These are phyloP conservation scores for Vaccinium corymbosum DNA, from an alignment of 148 eudicot genomes.

Conservation along the genomic window DNA sequence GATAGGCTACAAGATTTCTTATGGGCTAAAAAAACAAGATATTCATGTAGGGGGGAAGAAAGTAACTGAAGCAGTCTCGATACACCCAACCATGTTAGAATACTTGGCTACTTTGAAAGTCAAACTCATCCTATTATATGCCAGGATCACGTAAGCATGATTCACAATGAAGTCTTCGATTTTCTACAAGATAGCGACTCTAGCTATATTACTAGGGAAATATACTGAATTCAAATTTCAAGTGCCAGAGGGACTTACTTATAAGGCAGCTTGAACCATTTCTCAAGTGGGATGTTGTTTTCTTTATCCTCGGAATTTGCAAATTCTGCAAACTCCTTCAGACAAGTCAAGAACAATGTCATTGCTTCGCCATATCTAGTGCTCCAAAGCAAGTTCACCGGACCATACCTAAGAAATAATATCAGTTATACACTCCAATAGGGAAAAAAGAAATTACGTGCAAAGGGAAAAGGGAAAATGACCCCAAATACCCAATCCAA, in stretches of 20 bases:
- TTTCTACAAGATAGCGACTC: neutral
- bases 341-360: constrained; percentile 91
- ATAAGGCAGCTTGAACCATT: constrained; percentile 90
- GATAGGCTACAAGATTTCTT: neutral
- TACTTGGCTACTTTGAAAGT: neutral
- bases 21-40: neutral
- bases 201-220: neutral
- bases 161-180: neutral
- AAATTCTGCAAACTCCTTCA: constrained; percentile 92
- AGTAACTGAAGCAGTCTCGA: neutral
- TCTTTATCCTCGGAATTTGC: constrained; percentile 82
- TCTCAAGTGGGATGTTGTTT: constrained; percentile 80
- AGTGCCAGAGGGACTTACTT: constrained; percentile 41
- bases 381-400: neutral
- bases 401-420: neutral
- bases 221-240: neutral
- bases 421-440: neutral
- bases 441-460: neutral
- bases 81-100: neutral
- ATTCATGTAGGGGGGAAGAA: neutral
- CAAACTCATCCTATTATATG: neutral
- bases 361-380: constrained; percentile 77
- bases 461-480: neutral
- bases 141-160: neutral
- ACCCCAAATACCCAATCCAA: neutral